A percentile compares a stretch with the other conserved stretches of the same genome.
Conservation (phyloP, 2,329 filamentous ascomycete species). For the Fusarium nisikadoi region DNA sequence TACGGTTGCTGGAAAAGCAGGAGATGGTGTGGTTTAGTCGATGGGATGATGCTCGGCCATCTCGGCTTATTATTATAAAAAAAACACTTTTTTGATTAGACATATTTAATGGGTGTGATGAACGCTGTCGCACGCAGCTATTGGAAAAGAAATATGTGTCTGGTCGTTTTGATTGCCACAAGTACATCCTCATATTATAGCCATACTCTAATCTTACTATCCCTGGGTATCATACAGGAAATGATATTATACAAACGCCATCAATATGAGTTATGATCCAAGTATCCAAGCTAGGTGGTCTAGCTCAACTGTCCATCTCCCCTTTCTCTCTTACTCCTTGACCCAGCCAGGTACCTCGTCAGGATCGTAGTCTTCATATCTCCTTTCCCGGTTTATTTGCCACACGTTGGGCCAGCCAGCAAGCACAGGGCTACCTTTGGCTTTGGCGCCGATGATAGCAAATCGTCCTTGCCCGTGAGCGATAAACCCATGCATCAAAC, state of each 20-base stretch:
- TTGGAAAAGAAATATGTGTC: constrained; percentile 33
- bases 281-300: constrained; percentile 6
- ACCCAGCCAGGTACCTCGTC: constrained; percentile 81
- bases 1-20: constrained; percentile 19
- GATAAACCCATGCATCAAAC: constrained; percentile 84
- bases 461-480: constrained; percentile 81
- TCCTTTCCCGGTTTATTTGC: constrained; percentile 71
- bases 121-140: constrained; percentile 22
- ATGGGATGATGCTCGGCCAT: constrained; percentile 31
- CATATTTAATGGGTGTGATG: constrained; percentile 37
- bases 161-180: constrained; percentile 12
- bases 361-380: constrained; percentile 68
- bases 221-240: constrained; percentile 35
- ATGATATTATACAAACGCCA: constrained; percentile 28
- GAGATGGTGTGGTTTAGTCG: constrained; percentile 21
- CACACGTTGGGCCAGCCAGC: constrained; percentile 83
- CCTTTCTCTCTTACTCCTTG: constrained; percentile 48
- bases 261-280: constrained; percentile 2
- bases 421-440: constrained; percentile 68
- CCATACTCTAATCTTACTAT: constrained; percentile 9
- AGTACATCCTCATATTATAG: background rate
- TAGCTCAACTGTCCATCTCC: background rate
- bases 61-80: constrained; percentile 30
- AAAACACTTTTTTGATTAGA: constrained; percentile 36
- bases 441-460: constrained; percentile 82